Conservation (phyloP, 75 land plant species). For the Chamaecyparis obtusa region DNA sequence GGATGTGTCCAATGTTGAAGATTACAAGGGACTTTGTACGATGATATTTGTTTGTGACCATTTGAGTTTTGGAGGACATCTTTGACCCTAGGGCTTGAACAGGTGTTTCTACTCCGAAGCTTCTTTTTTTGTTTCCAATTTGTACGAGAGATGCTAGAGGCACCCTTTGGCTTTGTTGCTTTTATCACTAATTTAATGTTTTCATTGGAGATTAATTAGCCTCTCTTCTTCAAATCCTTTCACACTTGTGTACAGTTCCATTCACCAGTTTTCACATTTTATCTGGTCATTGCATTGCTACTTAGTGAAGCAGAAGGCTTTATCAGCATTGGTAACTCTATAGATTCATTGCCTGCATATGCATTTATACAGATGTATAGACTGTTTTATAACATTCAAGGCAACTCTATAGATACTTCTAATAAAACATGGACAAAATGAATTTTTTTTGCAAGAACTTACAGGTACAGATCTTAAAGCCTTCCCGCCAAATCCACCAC, state of each 20-base stretch:
- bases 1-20: no score
- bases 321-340: background rate
- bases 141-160: background rate
- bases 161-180: background rate
- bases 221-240: background rate
- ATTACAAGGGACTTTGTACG: no score
- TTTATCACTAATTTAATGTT: background rate
- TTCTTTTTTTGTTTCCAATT: background rate
- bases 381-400: background rate
- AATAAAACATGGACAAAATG: background rate
- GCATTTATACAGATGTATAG: background rate
- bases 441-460: conserved; percentile 21
- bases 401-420: background rate
- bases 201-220: background rate
- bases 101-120: background rate
- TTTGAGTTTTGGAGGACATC: background rate
- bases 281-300: background rate
- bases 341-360: background rate
- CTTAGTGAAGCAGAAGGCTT: no score
- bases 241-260: background rate
- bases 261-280: background rate
- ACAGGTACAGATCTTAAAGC: conserved; percentile 56
- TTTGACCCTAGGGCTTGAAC: background rate
- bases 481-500: conserved; percentile 97
- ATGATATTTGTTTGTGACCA: no score